Percentiles rank a stretch among this genome's conserved stretches.
Conservation (phyloP, 768 basidiomycete genomes). For the Termitomyces bulborhizus region DNA sequence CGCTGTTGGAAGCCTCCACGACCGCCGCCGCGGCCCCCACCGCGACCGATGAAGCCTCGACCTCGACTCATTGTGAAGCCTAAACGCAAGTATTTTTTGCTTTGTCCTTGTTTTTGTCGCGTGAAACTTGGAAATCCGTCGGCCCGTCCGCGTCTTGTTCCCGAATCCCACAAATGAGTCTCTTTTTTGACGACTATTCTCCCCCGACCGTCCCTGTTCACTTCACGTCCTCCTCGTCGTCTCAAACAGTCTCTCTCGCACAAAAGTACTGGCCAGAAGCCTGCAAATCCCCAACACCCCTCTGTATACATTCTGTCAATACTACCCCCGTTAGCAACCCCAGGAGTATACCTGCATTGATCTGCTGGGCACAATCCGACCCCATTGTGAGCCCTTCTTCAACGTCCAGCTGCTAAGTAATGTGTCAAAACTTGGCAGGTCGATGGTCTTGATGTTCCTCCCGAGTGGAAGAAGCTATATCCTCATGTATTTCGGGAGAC, state of each 20-base stretch:
- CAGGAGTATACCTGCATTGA: constrained; percentile 10
- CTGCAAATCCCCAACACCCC: constrained; percentile 7
- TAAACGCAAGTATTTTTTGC: constrained; percentile 6
- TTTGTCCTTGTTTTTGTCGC: constrained; percentile 13
- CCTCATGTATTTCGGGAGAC: constrained; percentile 24
- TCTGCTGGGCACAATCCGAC: constrained; percentile 28
- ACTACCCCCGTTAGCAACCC: background rate
- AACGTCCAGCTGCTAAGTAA: background rate
- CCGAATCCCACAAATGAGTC: constrained; percentile 17
- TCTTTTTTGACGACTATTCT: constrained; percentile 20
- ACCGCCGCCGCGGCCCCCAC: constrained; percentile 60
- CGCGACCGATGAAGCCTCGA: constrained; percentile 45
- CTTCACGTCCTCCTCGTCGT: constrained; percentile 12
- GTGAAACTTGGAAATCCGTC: background rate
- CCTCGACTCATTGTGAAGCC: constrained; percentile 12
- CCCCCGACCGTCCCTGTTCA: constrained; percentile 22
- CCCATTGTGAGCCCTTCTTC: constrained; percentile 29
- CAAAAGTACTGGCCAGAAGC: constrained; percentile 24
- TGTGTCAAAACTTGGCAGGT: constrained; percentile 16
- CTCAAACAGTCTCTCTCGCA: constrained; percentile 23
- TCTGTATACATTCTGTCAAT: constrained; percentile 13
- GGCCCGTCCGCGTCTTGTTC: constrained; percentile 4
- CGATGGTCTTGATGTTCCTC: constrained; percentile 33
- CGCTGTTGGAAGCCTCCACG: constrained; percentile 68
- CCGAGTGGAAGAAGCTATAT: constrained; percentile 31